Percentiles rank a stretch among this genome's conserved stretches.
Conservation (phyloP, 2,329 filamentous ascomycete genomes). For the Paecilomyces dactylethromorphus region DNA sequence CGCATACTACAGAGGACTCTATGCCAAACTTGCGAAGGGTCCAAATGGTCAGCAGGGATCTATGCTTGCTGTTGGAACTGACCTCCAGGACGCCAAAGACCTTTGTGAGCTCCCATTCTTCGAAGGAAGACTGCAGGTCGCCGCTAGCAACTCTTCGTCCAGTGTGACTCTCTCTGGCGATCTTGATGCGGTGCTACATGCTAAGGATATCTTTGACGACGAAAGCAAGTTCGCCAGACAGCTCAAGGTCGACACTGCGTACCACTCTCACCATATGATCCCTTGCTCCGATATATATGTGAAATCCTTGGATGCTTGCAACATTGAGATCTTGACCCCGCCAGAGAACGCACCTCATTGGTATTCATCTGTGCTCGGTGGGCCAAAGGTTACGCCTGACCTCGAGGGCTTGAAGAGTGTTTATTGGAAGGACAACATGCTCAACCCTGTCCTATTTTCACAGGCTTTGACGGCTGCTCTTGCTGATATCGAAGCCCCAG, state of each 20-base stretch:
- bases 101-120: slow-evolving; percentile 20
- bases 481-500: background rate
- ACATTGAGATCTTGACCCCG: slow-evolving; percentile 7
- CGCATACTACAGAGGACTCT: slow-evolving; percentile 43
- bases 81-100: slow-evolving; percentile 27
- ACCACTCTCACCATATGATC: slow-evolving; percentile 39
- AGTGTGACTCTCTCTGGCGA: slow-evolving; percentile 43
- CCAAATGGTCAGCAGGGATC: slow-evolving; percentile 22
- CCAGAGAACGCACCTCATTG: slow-evolving; percentile 10
- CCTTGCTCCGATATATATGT: slow-evolving; percentile 14
- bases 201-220: slow-evolving; percentile 22
- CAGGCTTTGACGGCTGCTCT: slow-evolving; percentile 13
- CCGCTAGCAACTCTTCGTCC: slow-evolving; percentile 33
- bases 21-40: slow-evolving; percentile 12
- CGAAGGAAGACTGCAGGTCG: slow-evolving; percentile 22
- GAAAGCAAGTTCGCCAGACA: slow-evolving; percentile 31
- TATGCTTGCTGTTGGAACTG: slow-evolving; percentile 45
- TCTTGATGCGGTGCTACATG: slow-evolving; percentile 24
- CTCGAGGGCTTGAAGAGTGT: slow-evolving; percentile 2
- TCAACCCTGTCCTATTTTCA: slow-evolving; percentile 28
- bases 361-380: slow-evolving; percentile 24
- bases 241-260: slow-evolving; percentile 38
- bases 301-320: background rate
- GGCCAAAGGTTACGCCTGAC: slow-evolving; percentile 21
- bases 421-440: slow-evolving; percentile 36